Percentiles rank a stretch among this genome's conserved stretches.
phyloP scores from a whole-genome alignment of 2,329 filamentous ascomycete genomes.

The Orbilia javanica region DNA sequence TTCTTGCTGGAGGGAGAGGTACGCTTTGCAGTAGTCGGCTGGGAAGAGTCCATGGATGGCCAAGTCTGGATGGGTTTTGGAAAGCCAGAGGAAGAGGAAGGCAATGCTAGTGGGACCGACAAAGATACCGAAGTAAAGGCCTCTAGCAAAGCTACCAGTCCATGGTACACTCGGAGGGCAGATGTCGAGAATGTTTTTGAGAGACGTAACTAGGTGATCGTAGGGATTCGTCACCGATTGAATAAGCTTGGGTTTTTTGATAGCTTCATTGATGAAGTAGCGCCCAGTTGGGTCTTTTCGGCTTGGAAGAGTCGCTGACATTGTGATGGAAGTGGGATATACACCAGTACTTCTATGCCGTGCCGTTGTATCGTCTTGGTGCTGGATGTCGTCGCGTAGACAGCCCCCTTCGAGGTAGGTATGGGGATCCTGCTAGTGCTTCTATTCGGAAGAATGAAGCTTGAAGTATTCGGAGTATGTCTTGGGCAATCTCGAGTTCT shows the following conservation, averaged over 20 bases:
- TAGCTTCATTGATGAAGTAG: slow-evolving; percentile 52
- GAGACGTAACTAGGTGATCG: slow-evolving; percentile 30
- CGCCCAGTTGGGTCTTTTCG: slow-evolving; percentile 24
- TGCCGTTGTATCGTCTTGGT: not conserved
- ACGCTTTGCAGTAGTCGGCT: slow-evolving; percentile 68
- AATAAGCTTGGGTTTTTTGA: slow-evolving; percentile 12
- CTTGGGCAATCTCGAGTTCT: not conserved
- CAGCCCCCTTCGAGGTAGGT: too few relatives aligned
- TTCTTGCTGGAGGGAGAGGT: slow-evolving; percentile 65
- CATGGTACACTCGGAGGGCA: slow-evolving; percentile 41
- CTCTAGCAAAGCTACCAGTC: slow-evolving; percentile 42
- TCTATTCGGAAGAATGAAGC: too few relatives aligned
- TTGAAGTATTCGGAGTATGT: not conserved
- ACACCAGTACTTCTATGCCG: not conserved
- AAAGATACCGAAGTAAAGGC: slow-evolving; percentile 67
- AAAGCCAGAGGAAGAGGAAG: slow-evolving; percentile 71
- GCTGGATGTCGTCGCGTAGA: not conserved
- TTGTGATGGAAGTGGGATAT: not conserved
- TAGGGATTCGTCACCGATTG: slow-evolving; percentile 11
- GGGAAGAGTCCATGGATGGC: slow-evolving; percentile 66
- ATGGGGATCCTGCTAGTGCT: too few relatives aligned
- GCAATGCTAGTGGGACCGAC: slow-evolving; percentile 71
- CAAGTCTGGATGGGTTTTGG: slow-evolving; percentile 67
- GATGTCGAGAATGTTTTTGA: slow-evolving; percentile 34
- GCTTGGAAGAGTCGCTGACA: slow-evolving; percentile 12